A percentile compares a stretch with the other conserved stretches of the same genome.
Evolutionary conservation across 148 eudicot genomes (phyloP).

Genomic region (Dianthus caryophyllus): DNA sequence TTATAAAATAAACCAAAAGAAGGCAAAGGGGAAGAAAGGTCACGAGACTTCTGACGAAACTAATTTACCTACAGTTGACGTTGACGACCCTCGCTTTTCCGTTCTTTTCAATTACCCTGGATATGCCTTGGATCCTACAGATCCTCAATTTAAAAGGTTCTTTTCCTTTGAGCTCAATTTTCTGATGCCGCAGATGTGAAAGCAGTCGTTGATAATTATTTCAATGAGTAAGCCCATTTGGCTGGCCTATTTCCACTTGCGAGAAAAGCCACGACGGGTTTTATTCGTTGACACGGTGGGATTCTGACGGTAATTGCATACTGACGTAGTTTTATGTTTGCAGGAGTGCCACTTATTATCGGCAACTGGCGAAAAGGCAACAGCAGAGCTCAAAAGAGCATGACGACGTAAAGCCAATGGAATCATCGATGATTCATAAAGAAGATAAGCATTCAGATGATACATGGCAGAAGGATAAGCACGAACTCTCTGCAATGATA

Average conservation of each 20-base stretch:
- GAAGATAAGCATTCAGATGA: constrained; percentile 20
- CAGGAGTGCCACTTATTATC: constrained; percentile 80
- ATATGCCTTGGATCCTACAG: constrained; percentile 88
- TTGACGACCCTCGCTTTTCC: constrained; percentile 80
- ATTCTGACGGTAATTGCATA: background rate
- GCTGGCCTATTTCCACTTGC: too few relatives aligned
- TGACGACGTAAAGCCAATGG: constrained; percentile 17
- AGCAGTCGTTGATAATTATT: background rate
- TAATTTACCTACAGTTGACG: constrained; percentile 58
- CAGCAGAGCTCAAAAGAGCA: constrained; percentile 29
- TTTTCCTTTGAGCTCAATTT: background rate
- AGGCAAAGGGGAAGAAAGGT: constrained; percentile 62
- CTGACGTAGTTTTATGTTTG: constrained; percentile 21
- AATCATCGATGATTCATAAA: constrained; percentile 1
- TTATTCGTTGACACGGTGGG: too few relatives aligned
- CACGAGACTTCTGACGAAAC: constrained; percentile 51
- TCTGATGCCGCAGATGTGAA: background rate
- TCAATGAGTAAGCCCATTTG: too few relatives aligned
- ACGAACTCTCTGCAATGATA: constrained; percentile 57
- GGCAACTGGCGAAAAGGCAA: constrained; percentile 62
- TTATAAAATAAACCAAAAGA: constrained; percentile 74
- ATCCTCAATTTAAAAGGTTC: constrained; percentile 92
- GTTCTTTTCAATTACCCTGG: constrained; percentile 51
- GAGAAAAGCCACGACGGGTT: too few relatives aligned
- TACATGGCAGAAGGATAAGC: constrained; percentile 40